phyloP scores from a whole-genome alignment of 129 eudicot genomes.

The Scalesia atractyloides region DNA sequence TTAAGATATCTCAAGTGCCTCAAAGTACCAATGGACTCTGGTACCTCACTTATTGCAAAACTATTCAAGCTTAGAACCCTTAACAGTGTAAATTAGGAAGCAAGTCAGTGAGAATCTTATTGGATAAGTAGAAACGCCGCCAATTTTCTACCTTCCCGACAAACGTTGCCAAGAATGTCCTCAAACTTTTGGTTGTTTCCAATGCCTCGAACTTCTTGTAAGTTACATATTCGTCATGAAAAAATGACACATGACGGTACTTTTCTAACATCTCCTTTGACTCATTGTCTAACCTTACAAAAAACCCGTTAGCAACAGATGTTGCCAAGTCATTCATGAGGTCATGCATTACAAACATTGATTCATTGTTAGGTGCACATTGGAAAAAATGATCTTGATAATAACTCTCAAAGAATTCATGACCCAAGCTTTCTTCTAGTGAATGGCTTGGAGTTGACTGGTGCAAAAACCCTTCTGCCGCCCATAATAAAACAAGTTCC shows the following conservation, averaged over 20 bases:
- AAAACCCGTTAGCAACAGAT: neutral
- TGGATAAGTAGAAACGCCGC: neutral
- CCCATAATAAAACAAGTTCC: neutral
- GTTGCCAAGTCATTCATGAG: neutral
- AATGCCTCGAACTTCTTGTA: neutral
- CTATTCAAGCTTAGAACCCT: neutral
- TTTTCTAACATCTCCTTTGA: neutral
- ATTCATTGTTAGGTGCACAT: neutral
- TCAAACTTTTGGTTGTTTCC: neutral
- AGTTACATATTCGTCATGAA: neutral
- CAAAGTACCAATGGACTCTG: neutral
- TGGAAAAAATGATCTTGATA: constrained; percentile 7
- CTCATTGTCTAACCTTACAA: neutral
- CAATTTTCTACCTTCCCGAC: neutral
- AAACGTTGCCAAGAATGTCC: neutral
- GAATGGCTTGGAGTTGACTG: neutral
- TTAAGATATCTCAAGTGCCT: constrained; percentile 7
- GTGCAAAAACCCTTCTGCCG: neutral
- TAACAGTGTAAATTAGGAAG: neutral
- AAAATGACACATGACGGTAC: constrained; percentile 11
- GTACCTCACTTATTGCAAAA: neutral
- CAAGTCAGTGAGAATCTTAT: neutral
- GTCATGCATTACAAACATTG: constrained; percentile 6
- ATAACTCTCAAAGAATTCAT: neutral
- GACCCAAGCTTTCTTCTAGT: neutral